A percentile compares a stretch with the other conserved stretches of the same genome.
Evolutionary conservation across 2,329 filamentous ascomycete genomes (phyloP).

Genomic region (Ophiostoma sp.): DNA sequence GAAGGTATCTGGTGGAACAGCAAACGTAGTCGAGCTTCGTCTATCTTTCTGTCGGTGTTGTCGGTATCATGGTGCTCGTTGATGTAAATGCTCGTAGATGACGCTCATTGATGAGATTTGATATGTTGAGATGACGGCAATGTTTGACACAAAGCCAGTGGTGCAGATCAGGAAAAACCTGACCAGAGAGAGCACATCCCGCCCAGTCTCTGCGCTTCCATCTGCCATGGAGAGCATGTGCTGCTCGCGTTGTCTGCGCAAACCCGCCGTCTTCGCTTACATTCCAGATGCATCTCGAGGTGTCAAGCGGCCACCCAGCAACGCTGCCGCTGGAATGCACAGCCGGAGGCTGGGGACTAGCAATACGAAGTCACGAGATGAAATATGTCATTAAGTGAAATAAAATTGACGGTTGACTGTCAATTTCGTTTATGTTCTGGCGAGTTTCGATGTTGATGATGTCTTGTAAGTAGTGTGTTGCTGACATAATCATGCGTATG

Average conservation of each 20-base stretch:
- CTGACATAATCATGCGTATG: slow-evolving; percentile 1
- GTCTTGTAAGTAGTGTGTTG: not conserved
- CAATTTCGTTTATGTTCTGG: not conserved
- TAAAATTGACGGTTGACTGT: not conserved
- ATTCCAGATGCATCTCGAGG: slow-evolving; percentile 16
- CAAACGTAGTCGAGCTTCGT: not conserved
- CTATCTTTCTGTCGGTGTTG: not conserved
- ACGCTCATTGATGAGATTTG: not conserved
- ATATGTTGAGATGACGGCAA: not conserved
- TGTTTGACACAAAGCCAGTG: not conserved
- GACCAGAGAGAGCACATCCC: not conserved
- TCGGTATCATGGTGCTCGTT: not conserved
- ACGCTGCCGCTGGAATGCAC: slow-evolving; percentile 12
- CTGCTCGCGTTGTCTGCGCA: not conserved
- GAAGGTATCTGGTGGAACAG: not conserved
- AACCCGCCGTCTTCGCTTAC: slow-evolving; percentile 15
- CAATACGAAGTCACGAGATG: too few species aligned
- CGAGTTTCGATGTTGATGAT: not conserved
- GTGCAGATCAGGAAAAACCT: not conserved
- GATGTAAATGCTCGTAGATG: not conserved
- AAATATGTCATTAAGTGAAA: too few species aligned
- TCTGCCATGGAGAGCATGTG: not conserved
- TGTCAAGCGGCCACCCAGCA: slow-evolving; percentile 18
- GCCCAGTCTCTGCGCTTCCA: not conserved
- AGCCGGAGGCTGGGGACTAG: too few species aligned